Base-by-base conservation (phyloP, 192 early-diverging fungal genomes). In the Podila verticillata region DNA sequence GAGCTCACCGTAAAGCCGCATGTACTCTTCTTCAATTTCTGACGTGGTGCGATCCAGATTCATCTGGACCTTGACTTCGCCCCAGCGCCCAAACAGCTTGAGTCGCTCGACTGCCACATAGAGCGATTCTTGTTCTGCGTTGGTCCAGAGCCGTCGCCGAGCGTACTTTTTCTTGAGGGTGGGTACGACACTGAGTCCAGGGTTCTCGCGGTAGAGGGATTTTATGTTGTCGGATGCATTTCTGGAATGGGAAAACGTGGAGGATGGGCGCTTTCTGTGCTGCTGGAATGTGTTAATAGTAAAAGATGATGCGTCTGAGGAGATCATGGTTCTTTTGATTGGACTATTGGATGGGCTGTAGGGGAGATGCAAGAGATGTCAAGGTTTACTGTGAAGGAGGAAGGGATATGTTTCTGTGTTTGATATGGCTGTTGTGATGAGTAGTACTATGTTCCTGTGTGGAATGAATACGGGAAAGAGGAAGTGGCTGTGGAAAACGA, bases 21-120 rank as follows among this genome's bases (percentile, higher is more conserved):
- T 72, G 34, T 80, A 80, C 32, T 80, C 77, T 5, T 80, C 44
- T 24, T 72, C 57, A 28, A 80, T 80, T 13, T 80, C 77, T 26
- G 61, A 28, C 26, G 34, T 5, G 9, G 65, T 72, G 17, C 77
- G 35, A 39, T 80, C 66, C n/a, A 80, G 47, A 26, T 72, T 72
- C 77, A 80, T 80, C 10, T 58, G 65, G 0, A 3, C 4, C 48
- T 72, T 61, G 66, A 72, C 66, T 28, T 72, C 31, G 0, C 29
- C 28, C 77, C 77, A 80, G 13, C 60, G 60, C 1, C 77, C 77
- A 70, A 62, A 80, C 29, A 80, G 61, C 4, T 63, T 56, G 10
- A 59, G 47, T 31, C 59, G 59, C 22, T 80, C 77, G 5, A 80
- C 77, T 1, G 77, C 77, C 13, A 80, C 30, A 54, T 80, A 80